A percentile compares a stretch with the other conserved stretches of the same genome.
phyloP scores from a whole-genome alignment of 352 stramenopile species.

The Pythium chondricola region DNA sequence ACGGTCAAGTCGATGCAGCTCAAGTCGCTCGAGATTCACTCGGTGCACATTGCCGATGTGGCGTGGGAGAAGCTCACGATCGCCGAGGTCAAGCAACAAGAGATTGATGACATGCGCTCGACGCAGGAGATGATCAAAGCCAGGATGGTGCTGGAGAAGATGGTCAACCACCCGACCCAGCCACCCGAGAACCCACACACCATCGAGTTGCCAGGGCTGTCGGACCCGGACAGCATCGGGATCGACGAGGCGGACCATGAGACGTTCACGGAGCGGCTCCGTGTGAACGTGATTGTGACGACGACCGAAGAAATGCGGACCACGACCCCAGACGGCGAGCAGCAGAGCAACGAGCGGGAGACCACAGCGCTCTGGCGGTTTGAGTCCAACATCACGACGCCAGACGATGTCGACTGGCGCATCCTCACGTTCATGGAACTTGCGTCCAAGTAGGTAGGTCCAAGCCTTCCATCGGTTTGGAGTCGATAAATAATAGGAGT shows the following conservation, averaged over 20 bases:
- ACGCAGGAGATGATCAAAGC: constrained; percentile 22
- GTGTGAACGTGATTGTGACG: constrained; percentile 18
- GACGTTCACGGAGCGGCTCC: constrained; percentile 19
- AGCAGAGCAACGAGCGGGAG: constrained; percentile 14
- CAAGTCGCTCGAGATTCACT: constrained; percentile 21
- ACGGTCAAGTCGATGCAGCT: constrained; percentile 22
- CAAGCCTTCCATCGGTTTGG: too few species aligned
- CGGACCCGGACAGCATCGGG: constrained; percentile 20
- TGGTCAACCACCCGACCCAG: constrained; percentile 9
- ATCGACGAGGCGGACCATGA: constrained; percentile 23
- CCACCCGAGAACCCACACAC: not conserved
- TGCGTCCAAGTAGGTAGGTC: too few species aligned
- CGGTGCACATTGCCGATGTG: constrained; percentile 12
- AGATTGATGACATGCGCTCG: constrained; percentile 10
- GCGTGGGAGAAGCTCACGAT: constrained; percentile 21
- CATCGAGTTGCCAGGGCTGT: constrained; percentile 7
- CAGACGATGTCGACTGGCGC: constrained; percentile 59
- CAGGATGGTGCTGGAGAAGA: constrained; percentile 8
- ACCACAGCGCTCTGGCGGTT: constrained; percentile 36
- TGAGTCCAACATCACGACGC: constrained; percentile 48
- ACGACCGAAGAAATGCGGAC: constrained; percentile 19
- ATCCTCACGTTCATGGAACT: constrained; percentile 32
- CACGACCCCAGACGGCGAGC: constrained; percentile 10
- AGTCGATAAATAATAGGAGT: too few species aligned
- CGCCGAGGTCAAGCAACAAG: constrained; percentile 23